These are phyloP conservation scores for Scortechinia acanthostroma DNA, from an alignment of 2,329 filamentous ascomycete species.

Conservation along the genomic window DNA sequence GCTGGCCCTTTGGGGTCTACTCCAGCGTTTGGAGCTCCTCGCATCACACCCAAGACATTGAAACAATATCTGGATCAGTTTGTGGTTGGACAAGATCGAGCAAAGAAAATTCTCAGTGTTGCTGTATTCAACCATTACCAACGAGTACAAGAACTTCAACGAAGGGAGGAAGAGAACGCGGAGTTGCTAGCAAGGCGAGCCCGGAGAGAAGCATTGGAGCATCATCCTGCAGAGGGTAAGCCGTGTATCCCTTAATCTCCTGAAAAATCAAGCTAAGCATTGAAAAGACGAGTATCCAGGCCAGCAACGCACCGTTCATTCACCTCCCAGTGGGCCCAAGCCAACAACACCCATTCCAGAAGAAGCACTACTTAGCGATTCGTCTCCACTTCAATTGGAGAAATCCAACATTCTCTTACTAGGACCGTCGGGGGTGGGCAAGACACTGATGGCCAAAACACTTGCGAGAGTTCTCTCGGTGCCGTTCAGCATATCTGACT, in stretches of 20 bases:
- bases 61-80: slow-evolving; percentile 65
- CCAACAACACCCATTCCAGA: background rate
- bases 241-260: background rate
- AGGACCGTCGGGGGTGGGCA: slow-evolving; percentile 61
- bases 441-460: slow-evolving; percentile 52
- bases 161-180: slow-evolving; percentile 48
- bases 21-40: background rate
- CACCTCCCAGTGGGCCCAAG: background rate
- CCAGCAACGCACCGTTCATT: background rate
- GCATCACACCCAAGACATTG: slow-evolving; percentile 17
- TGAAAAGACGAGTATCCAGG: background rate
- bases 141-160: slow-evolving; percentile 53
- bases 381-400: slow-evolving; percentile 28
- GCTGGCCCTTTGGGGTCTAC: background rate
- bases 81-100: slow-evolving; percentile 61
- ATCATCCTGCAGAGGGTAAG: slow-evolving; percentile 59
- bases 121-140: slow-evolving; percentile 67
- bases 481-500: slow-evolving; percentile 1
- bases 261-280: slow-evolving; percentile 7
- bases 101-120: slow-evolving; percentile 58
- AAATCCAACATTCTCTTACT: slow-evolving; percentile 64
- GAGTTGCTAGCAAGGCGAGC: slow-evolving; percentile 4
- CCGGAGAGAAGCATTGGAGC: slow-evolving; percentile 18
- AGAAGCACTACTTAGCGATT: background rate
- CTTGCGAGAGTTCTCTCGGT: background rate